These are phyloP conservation scores for Cladosporium sp. DNA, from an alignment of 2,329 filamentous ascomycete species.

Conservation along the genomic window DNA sequence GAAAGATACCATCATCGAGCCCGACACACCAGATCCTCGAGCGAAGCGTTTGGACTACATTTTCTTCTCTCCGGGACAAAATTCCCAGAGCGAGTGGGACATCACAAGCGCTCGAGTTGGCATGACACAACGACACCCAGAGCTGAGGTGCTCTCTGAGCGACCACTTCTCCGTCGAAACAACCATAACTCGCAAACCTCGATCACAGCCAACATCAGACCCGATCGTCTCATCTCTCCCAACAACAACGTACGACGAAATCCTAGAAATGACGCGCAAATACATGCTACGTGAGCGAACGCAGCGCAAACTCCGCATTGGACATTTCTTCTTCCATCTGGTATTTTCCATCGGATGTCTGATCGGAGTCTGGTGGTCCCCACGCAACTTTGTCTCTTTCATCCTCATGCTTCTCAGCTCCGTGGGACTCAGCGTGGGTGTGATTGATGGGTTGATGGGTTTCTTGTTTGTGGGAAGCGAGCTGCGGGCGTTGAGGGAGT, in stretches of 20 bases:
- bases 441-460: constrained; percentile 79
- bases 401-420: constrained; percentile 74
- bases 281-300: constrained; percentile 67
- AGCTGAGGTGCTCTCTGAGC: constrained; percentile 77
- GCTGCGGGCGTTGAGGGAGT: constrained; percentile 77
- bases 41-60: constrained; percentile 95
- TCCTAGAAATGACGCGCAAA: constrained; percentile 62
- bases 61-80: constrained; percentile 56
- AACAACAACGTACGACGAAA: constrained; percentile 56
- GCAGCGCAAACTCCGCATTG: constrained; percentile 66
- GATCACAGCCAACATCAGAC: neutral
- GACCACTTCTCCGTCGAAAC: constrained; percentile 92
- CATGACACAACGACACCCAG: constrained; percentile 76
- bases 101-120: constrained; percentile 68
- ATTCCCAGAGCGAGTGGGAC: constrained; percentile 50
- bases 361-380: constrained; percentile 81
- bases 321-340: constrained; percentile 68
- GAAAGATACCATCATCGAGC: constrained; percentile 59
- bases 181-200: constrained; percentile 53
- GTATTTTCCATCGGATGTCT: constrained; percentile 67
- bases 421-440: constrained; percentile 69
- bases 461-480: constrained; percentile 83
- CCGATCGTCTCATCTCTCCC: constrained; percentile 13
- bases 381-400: constrained; percentile 71
- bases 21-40: constrained; percentile 60